Evolutionary conservation across 192 early-diverging fungal species (phyloP).

Genomic region (Radiomyces spectabilis): DNA sequence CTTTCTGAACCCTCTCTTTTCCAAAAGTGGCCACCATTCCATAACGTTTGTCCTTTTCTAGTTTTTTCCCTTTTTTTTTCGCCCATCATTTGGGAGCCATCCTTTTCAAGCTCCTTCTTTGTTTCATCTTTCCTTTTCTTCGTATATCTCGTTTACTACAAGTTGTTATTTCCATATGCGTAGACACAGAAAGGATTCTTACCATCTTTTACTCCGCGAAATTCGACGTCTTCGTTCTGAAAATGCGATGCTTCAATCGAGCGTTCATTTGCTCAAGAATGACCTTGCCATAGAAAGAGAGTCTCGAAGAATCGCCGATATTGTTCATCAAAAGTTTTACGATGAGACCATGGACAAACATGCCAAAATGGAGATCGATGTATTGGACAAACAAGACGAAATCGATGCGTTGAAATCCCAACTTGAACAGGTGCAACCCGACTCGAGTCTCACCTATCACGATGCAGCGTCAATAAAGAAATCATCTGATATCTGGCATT

Average conservation of each 20-base stretch:
- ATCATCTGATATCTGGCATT: constrained; percentile 3
- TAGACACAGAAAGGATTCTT: too few species aligned
- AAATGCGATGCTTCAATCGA: constrained; percentile 12
- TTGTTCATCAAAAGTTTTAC: constrained; percentile 13
- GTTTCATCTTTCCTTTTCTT: too few species aligned
- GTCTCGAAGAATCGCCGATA: constrained; percentile 16
- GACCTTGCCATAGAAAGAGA: constrained; percentile 14
- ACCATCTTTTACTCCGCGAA: constrained; percentile 15
- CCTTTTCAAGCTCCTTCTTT: too few species aligned
- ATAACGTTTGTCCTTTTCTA: too few species aligned
- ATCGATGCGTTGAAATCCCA: constrained; percentile 5
- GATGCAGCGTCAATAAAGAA: constrained; percentile 5
- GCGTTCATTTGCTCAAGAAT: constrained; percentile 12
- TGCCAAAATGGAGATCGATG: constrained; percentile 5
- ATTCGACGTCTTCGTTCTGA: constrained; percentile 20
- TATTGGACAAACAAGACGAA: constrained; percentile 11
- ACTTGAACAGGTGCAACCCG: neutral
- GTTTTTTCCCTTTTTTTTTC: too few species aligned
- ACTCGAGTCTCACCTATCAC: neutral
- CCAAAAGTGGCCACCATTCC: too few species aligned
- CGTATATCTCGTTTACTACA: too few species aligned
- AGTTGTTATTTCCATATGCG: too few species aligned
- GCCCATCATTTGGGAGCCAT: too few species aligned
- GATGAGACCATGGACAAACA: constrained; percentile 6
- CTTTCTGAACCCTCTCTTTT: too few species aligned